phyloP scores from a whole-genome alignment of 257 asterid genomes.

The Rehmannia glutinosa region DNA sequence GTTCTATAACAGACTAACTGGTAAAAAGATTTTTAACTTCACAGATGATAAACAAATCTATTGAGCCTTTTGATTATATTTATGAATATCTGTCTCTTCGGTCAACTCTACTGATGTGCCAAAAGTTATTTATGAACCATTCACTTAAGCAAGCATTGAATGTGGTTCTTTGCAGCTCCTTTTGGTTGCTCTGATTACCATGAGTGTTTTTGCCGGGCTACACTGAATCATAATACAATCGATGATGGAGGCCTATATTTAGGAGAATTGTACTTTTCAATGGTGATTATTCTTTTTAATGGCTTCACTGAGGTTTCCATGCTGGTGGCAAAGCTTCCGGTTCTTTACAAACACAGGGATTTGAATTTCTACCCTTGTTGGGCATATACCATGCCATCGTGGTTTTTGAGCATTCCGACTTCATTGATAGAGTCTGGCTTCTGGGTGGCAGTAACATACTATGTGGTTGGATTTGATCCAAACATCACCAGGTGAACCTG shows the following conservation, averaged over 20 bases:
- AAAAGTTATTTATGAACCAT: neutral
- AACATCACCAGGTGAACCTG: slow-evolving; percentile 62
- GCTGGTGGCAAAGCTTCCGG: slow-evolving; percentile 90
- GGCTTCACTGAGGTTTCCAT: slow-evolving; percentile 96
- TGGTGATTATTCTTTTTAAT: slow-evolving; percentile 88
- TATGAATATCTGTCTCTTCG: neutral
- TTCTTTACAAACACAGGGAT: slow-evolving; percentile 92
- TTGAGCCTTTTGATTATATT: slow-evolving; percentile 15
- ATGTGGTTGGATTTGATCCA: slow-evolving; percentile 90
- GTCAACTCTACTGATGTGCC: neutral
- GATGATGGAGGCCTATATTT: slow-evolving; percentile 89
- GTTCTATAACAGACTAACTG: neutral
- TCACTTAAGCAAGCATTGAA: slow-evolving; percentile 18
- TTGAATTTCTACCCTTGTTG: slow-evolving; percentile 86
- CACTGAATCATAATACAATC: slow-evolving; percentile 72
- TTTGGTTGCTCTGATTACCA: slow-evolving; percentile 80
- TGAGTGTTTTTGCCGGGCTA: slow-evolving; percentile 96
- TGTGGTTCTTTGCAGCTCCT: slow-evolving; percentile 57
- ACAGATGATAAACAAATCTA: neutral
- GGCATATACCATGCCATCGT: slow-evolving; percentile 92
- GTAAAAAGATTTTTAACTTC: neutral
- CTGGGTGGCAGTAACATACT: slow-evolving; percentile 91
- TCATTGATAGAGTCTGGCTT: slow-evolving; percentile 82
- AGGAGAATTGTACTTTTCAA: slow-evolving; percentile 76
- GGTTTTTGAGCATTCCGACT: slow-evolving; percentile 83